phyloP scores from a whole-genome alignment of 768 basidiomycete species.

The Leccinum obscurum region DNA sequence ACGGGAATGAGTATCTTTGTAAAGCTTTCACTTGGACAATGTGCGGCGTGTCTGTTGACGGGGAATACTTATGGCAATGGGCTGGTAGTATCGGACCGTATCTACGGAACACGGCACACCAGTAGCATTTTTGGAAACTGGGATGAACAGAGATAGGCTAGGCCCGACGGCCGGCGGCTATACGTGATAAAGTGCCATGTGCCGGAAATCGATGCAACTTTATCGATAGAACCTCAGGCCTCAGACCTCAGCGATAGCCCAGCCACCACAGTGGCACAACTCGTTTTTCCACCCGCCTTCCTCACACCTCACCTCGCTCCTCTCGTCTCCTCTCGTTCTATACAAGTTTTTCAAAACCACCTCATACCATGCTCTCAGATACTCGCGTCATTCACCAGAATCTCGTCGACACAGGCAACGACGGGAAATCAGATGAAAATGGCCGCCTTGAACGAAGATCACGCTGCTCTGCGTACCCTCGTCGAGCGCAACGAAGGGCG shows the following conservation, averaged over 20 bases:
- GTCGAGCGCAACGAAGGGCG: slow-evolving; percentile 35
- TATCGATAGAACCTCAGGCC: slow-evolving; percentile 1
- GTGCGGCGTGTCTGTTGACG: not conserved
- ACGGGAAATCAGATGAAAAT: slow-evolving; percentile 25
- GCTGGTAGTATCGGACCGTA: not conserved
- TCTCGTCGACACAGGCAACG: slow-evolving; percentile 26
- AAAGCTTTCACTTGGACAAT: not conserved
- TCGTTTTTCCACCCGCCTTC: slow-evolving; percentile 9
- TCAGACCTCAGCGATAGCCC: not conserved
- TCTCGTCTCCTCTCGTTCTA: slow-evolving; percentile 7
- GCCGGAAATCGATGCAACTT: not conserved
- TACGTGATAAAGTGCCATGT: not conserved
- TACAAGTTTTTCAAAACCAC: not conserved
- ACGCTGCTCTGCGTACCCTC: slow-evolving; percentile 19
- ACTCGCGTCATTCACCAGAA: slow-evolving; percentile 25
- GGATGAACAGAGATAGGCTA: not conserved
- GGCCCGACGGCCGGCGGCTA: not conserved
- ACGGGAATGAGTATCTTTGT: no score
- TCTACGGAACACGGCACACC: not conserved
- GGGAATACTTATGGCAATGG: not conserved
- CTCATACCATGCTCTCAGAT: not conserved
- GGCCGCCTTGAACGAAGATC: slow-evolving; percentile 26
- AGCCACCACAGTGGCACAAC: not conserved
- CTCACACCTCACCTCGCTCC: slow-evolving; percentile 1
- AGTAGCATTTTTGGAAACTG: slow-evolving; percentile 1